A percentile compares a stretch with the other conserved stretches of the same genome.
Evolutionary conservation across 768 basidiomycete species (phyloP).

Genomic region (Boletus rubescentipes): DNA sequence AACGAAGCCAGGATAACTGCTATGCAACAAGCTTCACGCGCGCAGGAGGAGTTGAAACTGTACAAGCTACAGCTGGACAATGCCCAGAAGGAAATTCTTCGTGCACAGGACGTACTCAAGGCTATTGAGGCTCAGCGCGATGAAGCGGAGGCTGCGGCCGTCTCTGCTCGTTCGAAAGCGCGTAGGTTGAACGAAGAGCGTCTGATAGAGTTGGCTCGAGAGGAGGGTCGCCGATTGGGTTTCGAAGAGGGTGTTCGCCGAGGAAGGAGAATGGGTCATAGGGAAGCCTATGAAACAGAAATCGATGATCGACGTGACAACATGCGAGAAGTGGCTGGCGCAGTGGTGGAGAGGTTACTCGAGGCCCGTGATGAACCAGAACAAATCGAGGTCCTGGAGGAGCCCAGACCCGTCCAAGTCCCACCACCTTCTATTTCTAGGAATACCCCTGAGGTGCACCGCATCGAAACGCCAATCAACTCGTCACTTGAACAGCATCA

Average conservation of each 20-base stretch:
- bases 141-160: constrained; percentile 48
- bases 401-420: constrained; percentile 14
- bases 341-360: constrained; percentile 25
- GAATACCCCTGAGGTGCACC: constrained; percentile 27
- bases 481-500: constrained; percentile 21
- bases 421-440: constrained; percentile 15
- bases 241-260: constrained; percentile 49
- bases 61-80: constrained; percentile 59
- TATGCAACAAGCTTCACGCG: constrained; percentile 30
- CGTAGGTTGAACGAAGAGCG: constrained; percentile 47
- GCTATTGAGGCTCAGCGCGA: constrained; percentile 47
- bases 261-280: constrained; percentile 30
- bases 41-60: constrained; percentile 49
- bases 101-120: constrained; percentile 52
- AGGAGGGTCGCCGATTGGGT: constrained; percentile 53
- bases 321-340: constrained; percentile 19
- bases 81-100: constrained; percentile 58
- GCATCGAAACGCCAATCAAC: constrained; percentile 17
- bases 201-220: constrained; percentile 48
- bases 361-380: constrained; percentile 24
- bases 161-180: constrained; percentile 43
- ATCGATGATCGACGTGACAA: constrained; percentile 14
- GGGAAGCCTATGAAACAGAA: constrained; percentile 24
- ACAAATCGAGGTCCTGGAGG: constrained; percentile 18
- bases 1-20: constrained; percentile 32